Evolutionary conservation across 2,329 filamentous ascomycete species (phyloP).

Genomic region (Colletotrichum sp.): DNA sequence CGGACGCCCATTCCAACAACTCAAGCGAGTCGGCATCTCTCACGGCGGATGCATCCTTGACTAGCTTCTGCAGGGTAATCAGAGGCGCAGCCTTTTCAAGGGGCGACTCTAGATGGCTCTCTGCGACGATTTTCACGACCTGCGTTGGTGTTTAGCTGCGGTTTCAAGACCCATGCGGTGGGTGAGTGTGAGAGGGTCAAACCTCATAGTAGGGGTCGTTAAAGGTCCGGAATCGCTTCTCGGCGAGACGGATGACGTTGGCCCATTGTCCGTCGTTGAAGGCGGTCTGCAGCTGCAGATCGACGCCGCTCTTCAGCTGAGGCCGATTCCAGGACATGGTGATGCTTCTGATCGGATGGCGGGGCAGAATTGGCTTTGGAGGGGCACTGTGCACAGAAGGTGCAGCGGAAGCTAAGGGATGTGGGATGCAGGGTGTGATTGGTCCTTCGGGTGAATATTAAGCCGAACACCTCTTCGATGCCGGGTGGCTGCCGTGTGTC

Average conservation of each 20-base stretch:
- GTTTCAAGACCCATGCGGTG: background rate
- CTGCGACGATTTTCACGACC: conserved; percentile 54
- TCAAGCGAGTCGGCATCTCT: conserved; percentile 58
- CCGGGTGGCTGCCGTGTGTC: background rate
- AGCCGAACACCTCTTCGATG: background rate
- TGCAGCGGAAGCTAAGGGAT: conserved; percentile 2
- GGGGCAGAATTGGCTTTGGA: conserved; percentile 22
- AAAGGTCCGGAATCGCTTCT: conserved; percentile 51
- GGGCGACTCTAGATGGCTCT: conserved; percentile 57
- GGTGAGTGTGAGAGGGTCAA: conserved; percentile 20
- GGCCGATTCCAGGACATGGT: conserved; percentile 29
- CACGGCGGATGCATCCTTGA: conserved; percentile 50
- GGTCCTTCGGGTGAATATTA: background rate
- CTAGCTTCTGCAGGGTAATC: conserved; percentile 48
- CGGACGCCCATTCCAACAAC: conserved; percentile 60
- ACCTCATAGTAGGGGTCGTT: conserved; percentile 65
- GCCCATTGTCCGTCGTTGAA: conserved; percentile 62
- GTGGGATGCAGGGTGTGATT: background rate
- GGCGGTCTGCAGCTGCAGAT: conserved; percentile 59
- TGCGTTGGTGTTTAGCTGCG: conserved; percentile 24
- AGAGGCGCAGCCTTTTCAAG: conserved; percentile 49
- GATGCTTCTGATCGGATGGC: conserved; percentile 27
- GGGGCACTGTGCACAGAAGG: conserved; percentile 19
- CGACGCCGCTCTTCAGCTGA: conserved; percentile 54
- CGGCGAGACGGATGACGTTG: conserved; percentile 54